phyloP scores from a whole-genome alignment of 805 yeast species.

The Kuraishia piskuri region DNA sequence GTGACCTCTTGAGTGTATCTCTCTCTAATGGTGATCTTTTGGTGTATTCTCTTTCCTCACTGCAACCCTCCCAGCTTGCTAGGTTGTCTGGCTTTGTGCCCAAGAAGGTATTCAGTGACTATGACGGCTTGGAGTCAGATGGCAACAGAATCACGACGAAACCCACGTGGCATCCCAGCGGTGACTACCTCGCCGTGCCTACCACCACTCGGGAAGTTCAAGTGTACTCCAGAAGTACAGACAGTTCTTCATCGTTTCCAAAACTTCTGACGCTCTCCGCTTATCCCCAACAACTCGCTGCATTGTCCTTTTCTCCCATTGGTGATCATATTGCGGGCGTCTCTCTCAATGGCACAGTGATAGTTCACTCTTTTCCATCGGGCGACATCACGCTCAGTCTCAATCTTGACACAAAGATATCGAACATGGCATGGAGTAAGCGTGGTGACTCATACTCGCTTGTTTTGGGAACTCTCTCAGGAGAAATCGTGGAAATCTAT shows the following conservation, averaged over 20 bases:
- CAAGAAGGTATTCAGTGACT: conserved; percentile 22
- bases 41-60: conserved; percentile 46
- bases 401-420: neutral
- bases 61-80: conserved; percentile 42
- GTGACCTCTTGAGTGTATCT: conserved; percentile 50
- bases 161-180: conserved; percentile 65
- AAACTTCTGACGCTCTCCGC: conserved; percentile 13
- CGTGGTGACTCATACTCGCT: conserved; percentile 15
- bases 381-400: neutral
- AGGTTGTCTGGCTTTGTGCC: conserved; percentile 32
- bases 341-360: neutral
- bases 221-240: conserved; percentile 27
- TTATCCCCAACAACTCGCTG: conserved; percentile 7
- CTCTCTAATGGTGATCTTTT: conserved; percentile 51
- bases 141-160: conserved; percentile 36
- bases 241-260: neutral
- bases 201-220: conserved; percentile 32
- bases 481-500: conserved; percentile 23
- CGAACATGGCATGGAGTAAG: conserved; percentile 25
- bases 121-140: conserved; percentile 21
- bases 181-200: conserved; percentile 64
- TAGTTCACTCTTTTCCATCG: neutral
- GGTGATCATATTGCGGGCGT: neutral
- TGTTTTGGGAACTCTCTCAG: conserved; percentile 34
- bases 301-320: neutral